Conservation (phyloP, 2,329 filamentous ascomycete species). For the Trichoderma semiorbis region DNA sequence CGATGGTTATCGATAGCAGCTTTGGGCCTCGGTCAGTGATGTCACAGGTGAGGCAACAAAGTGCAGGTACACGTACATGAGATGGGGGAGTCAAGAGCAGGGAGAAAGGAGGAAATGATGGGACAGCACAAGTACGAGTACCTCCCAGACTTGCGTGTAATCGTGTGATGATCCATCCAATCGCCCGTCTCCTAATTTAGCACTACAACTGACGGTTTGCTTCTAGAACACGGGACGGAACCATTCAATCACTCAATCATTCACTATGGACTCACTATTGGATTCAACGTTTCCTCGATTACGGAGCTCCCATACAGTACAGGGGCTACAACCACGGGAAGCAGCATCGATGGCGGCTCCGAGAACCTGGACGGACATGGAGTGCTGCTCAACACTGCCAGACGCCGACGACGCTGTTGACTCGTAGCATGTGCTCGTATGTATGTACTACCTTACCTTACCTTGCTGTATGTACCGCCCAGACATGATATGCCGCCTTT, state of each 20-base stretch:
- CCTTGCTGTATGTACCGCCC: neutral
- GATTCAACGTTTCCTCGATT: neutral
- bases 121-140: neutral
- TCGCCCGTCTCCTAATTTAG: neutral
- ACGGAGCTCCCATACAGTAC: neutral
- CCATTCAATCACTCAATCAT: neutral
- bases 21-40: neutral
- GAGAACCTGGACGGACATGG: neutral
- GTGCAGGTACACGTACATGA: neutral
- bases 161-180: neutral
- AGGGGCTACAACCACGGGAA: neutral
- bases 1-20: conserved; percentile 4
- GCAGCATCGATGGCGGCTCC: neutral
- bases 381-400: neutral
- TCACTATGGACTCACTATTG: neutral
- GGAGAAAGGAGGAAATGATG: neutral
- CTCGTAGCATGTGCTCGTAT: neutral
- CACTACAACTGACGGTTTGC: neutral
- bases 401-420: neutral
- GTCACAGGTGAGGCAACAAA: neutral
- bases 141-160: neutral
- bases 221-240: neutral
- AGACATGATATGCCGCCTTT: neutral
- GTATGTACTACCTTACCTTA: neutral
- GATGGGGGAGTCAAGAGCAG: neutral